Evolutionary conservation across 176 grass and related monocot species (phyloP).

Genomic region (Musa acuminata): DNA sequence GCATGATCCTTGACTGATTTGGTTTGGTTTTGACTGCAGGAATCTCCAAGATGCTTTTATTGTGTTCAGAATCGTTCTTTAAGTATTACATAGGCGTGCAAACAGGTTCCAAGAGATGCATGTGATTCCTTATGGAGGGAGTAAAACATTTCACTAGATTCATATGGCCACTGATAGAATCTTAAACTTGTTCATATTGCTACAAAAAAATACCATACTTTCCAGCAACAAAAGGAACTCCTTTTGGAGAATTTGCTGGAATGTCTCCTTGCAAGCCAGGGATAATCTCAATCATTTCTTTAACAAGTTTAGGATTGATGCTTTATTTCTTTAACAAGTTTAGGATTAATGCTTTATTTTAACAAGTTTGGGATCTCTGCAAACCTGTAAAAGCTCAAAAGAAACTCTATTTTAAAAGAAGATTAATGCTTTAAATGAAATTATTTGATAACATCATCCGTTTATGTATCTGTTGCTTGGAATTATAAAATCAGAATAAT

Average conservation of each 20-base stretch:
- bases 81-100: neutral
- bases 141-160: too few relatives aligned
- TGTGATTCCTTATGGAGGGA: too few relatives aligned
- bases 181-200: too few relatives aligned
- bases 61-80: too few relatives aligned
- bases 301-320: neutral
- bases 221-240: slow-evolving; percentile 9
- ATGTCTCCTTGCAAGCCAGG: neutral
- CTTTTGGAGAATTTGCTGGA: neutral
- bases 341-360: too few relatives aligned
- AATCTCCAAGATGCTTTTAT: neutral
- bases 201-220: neutral
- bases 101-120: too few relatives aligned
- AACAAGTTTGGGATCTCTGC: slow-evolving; percentile 8
- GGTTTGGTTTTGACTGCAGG: neutral
- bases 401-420: too few relatives aligned
- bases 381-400: neutral
- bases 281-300: neutral
- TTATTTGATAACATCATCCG: too few relatives aligned
- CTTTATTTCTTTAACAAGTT: neutral
- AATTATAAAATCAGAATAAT: neutral
- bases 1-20: neutral
- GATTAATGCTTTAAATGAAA: too few relatives aligned
- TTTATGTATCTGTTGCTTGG: too few relatives aligned
- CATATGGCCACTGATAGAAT: too few relatives aligned